A percentile compares a stretch with the other conserved stretches of the same genome.
Conservation (phyloP, 257 asterid genomes). For the Haberlea rhodopensis region DNA sequence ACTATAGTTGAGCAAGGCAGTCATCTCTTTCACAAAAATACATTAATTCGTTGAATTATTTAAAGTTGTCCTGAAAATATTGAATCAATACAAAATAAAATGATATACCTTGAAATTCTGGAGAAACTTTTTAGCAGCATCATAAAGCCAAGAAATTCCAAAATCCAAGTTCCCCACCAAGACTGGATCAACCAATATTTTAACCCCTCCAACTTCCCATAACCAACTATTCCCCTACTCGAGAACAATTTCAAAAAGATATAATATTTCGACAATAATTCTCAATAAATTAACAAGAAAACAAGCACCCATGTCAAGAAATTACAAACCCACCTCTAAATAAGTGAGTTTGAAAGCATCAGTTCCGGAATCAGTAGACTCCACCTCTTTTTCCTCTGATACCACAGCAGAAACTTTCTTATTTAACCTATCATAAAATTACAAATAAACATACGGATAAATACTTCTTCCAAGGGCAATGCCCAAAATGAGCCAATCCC, state of each 20-base stretch:
- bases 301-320: conserved; percentile 20
- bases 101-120: conserved; percentile 67
- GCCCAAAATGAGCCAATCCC: neutral
- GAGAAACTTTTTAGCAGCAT: conserved; percentile 83
- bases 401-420: conserved; percentile 49
- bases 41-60: no score
- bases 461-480: neutral
- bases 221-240: conserved; percentile 88
- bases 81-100: neutral
- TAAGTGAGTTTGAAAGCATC: conserved; percentile 74
- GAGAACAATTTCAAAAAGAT: neutral
- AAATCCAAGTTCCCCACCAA: conserved; percentile 95
- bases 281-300: neutral
- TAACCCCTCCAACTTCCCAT: conserved; percentile 90
- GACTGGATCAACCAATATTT: conserved; percentile 86
- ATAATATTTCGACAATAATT: neutral
- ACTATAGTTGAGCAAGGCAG: neutral
- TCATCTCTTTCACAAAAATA: neutral
- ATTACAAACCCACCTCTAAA: conserved; percentile 68
- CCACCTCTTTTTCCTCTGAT: conserved; percentile 51
- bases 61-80: neutral
- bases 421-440: conserved; percentile 39
- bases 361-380: conserved; percentile 43
- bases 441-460: conserved; percentile 10
- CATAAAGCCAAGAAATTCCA: conserved; percentile 90